Base-by-base conservation (phyloP, 352 stramenopile species). In the Aphanomyces invadans region DNA sequence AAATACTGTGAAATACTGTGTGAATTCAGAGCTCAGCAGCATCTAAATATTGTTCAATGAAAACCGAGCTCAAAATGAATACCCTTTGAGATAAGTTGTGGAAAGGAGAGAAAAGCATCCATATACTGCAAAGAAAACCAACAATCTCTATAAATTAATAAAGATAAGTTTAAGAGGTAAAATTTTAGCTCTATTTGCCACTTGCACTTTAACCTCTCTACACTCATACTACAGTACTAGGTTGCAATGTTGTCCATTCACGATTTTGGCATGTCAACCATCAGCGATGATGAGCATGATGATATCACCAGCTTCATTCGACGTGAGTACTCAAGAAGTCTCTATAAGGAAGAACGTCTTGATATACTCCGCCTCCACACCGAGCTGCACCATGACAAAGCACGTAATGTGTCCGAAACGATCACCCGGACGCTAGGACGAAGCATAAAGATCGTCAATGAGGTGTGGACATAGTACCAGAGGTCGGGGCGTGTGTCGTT, bases 301-400 rank as follows among this genome's bases (percentile, higher is more conserved):
- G 36, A 42, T 15, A 42, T 42, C 36, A 42, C 36, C 36, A 42
- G 15, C 36, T 42, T 15, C 36, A 42, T 42, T 42, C 36, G 36
- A 15, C 36, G 15, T 7, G 36, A 42, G 36, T 15, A 15, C 7
- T 15, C 36, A 15, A 42, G 36, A 42, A 42, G 36, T 42, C 46
- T 54, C 7, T 23, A 10, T 31, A 54, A 54, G n/a, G 46, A 29
- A 25, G 46, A 54, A 54, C 1, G 46, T 1, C 46, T 54, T 54
- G 46, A 54, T 1, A 54, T 54, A 23, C 46, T 54, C 46, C 26
- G n/a, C n/a, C 46, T 54, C 15, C 46, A 54, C 46, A 12, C 46
- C 0, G n/a, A 54, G 15, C 21, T 54, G 10, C 46, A n/a, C 15
- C 36, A 15, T 42, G 15, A 42, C 36, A 42, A 42, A 15, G 36